phyloP scores from a whole-genome alignment of 495 filamentous ascomycete species.

The Patellaria atrata region DNA sequence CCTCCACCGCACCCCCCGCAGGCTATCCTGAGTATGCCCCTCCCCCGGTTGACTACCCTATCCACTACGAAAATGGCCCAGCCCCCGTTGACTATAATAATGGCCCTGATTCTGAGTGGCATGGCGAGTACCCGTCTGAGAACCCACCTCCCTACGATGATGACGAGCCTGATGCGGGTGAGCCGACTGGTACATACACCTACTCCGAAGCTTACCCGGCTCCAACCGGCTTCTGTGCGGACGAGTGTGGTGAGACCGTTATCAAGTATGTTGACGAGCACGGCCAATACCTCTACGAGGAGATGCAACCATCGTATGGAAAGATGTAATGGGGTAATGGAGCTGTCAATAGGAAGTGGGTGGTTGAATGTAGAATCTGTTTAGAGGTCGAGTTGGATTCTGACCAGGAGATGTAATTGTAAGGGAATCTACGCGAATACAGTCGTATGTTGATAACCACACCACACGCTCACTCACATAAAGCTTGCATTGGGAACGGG shows the following conservation, averaged over 20 bases:
- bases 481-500: too few species aligned
- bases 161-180: neutral
- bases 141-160: neutral
- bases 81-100: too few species aligned
- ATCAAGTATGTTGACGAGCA: constrained; percentile 13
- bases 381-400: too few species aligned
- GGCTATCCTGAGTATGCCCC: too few species aligned
- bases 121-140: neutral
- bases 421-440: too few species aligned
- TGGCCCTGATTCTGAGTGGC: too few species aligned
- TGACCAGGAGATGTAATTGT: too few species aligned
- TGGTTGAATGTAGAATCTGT: too few species aligned
- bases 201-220: neutral
- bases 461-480: too few species aligned
- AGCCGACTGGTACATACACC: neutral
- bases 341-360: too few species aligned
- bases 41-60: constrained; percentile 1
- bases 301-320: constrained; percentile 7
- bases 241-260: constrained; percentile 11
- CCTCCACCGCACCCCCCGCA: too few species aligned
- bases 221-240: neutral
- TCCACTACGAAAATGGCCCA: neutral
- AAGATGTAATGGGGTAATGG: neutral
- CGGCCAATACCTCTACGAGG: constrained; percentile 11
- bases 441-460: too few species aligned